Evolutionary conservation across 306 rosid genomes (phyloP), one percentile per base, ranked within the genome.

Genomic region (Lithocarpus polystachyus): DNA sequence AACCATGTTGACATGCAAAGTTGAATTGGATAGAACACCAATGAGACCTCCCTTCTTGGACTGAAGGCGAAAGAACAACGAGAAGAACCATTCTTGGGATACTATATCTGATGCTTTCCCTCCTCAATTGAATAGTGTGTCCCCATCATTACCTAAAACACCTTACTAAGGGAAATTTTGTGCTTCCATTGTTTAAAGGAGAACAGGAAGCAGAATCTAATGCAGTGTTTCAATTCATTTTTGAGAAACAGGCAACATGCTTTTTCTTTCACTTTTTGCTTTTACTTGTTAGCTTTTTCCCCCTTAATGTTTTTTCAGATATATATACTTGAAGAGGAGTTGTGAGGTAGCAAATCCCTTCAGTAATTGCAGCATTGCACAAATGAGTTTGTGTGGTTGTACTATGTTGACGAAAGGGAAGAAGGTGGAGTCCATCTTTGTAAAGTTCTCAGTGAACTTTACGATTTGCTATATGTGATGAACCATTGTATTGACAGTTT

Each of bases 1-100:
- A 17, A 91, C 97, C 72, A 74, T 89, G 87, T 79, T 89, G 81
- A 88, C 97, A 77, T 85, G 83, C 88, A 91, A 89, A 74, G 77
- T 71, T 14, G 88, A 87, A 71, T 84, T 88, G 84, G 64, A 79
- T 13, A 80, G 75, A 80, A 87, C 88, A 71, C 97, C 95, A 19
- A 55, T 75, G 80, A 89, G 84, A 73, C 94, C 97, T 3, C 68
- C 73, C 6, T 92, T 92, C 86, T 73, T 89, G 43, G 85, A 84
- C 13, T 76, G 92, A 80, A 88, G 88, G 79, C 89, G 60, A 5
- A 84, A 29, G 28, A 86, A 43, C 77, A 71, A 89, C 56, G 86
- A 82, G 54, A 86, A 82, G 54, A 86, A 71, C 67, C 71, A 75
- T 59, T 92, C 95, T 9, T 88, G 93, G 88, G 91, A 86, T 86